Percentiles rank a stretch among this genome's conserved stretches.
These are phyloP conservation scores for Diplogelasinospora grovesii DNA, from an alignment of 495 filamentous ascomycete genomes.

Conservation along the genomic window DNA sequence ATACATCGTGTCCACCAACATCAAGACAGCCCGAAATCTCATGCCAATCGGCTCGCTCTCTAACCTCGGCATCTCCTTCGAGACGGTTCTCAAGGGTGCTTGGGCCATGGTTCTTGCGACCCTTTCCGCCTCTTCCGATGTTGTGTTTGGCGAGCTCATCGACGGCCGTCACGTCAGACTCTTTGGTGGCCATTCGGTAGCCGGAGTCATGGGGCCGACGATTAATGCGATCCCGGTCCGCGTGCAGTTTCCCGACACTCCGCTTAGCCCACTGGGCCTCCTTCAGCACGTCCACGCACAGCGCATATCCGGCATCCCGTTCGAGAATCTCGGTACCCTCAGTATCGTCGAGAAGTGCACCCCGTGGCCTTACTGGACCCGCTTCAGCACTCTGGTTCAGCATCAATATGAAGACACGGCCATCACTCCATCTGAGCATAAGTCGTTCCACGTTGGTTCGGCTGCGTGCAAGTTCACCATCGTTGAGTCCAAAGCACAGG, in stretches of 20 bases:
- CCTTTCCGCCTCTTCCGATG: constrained; percentile 36
- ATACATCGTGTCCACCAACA: constrained; percentile 24
- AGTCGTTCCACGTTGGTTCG: constrained; percentile 34
- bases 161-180: constrained; percentile 41
- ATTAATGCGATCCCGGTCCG: constrained; percentile 39
- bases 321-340: constrained; percentile 37
- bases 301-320: constrained; percentile 31
- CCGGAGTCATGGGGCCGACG: constrained; percentile 38
- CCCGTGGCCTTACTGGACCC: constrained; percentile 43
- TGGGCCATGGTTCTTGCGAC: constrained; percentile 44
- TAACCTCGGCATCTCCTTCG: constrained; percentile 27
- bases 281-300: constrained; percentile 36
- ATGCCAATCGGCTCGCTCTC: constrained; percentile 30
- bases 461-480: constrained; percentile 33
- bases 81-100: constrained; percentile 39
- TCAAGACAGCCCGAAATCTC: constrained; percentile 29
- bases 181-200: constrained; percentile 25
- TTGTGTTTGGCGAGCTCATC: constrained; percentile 44
- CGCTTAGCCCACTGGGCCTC: constrained; percentile 34
- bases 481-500: constrained; percentile 31
- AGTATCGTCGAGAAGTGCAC: constrained; percentile 42
- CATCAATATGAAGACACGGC: constrained; percentile 34
- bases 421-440: constrained; percentile 23
- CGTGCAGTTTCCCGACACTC: constrained; percentile 33
- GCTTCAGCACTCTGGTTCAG: constrained; percentile 39